Percentiles rank a stretch among this genome's conserved stretches.
phyloP scores from a whole-genome alignment of 2,329 filamentous ascomycete species.

The Chalaropsis thielavioides region DNA sequence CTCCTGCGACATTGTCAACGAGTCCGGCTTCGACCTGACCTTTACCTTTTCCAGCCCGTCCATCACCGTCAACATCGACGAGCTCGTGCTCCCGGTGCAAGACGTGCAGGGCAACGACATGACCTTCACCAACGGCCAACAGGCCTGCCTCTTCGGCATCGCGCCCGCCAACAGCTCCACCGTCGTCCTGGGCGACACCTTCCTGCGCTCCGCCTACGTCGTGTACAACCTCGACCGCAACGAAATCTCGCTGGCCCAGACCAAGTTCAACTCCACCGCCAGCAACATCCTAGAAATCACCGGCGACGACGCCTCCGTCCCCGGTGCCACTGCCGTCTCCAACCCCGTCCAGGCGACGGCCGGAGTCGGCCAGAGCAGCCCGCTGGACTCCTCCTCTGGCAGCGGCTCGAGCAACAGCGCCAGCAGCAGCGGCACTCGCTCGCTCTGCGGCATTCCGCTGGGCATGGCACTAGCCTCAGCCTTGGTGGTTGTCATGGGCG shows the following conservation, averaged over 20 bases:
- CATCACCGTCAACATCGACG: slow-evolving; percentile 42
- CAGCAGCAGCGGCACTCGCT: background rate
- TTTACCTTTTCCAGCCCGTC: slow-evolving; percentile 35
- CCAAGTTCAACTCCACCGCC: slow-evolving; percentile 39
- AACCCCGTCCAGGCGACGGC: slow-evolving; percentile 36
- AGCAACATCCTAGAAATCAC: slow-evolving; percentile 41
- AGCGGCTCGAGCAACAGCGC: background rate
- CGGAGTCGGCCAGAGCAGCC: slow-evolving; percentile 24
- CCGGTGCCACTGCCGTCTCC: slow-evolving; percentile 37
- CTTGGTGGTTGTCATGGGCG: background rate
- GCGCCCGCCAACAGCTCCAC: slow-evolving; percentile 40
- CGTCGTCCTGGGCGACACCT: slow-evolving; percentile 59
- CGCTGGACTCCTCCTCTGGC: background rate
- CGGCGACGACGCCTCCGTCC: slow-evolving; percentile 34
- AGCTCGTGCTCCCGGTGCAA: slow-evolving; percentile 43
- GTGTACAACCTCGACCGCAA: slow-evolving; percentile 62
- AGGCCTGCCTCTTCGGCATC: slow-evolving; percentile 54
- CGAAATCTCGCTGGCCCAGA: slow-evolving; percentile 55
- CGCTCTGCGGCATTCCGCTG: slow-evolving; percentile 16
- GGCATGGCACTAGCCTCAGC: background rate
- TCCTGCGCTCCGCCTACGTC: slow-evolving; percentile 59
- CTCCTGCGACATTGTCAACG: slow-evolving; percentile 37
- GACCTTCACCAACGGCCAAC: slow-evolving; percentile 37
- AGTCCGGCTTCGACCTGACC: slow-evolving; percentile 31
- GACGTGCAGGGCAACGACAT: slow-evolving; percentile 33